Evolutionary conservation across 306 rosid species (phyloP).

Genomic region (Styphnolobium japonicum): DNA sequence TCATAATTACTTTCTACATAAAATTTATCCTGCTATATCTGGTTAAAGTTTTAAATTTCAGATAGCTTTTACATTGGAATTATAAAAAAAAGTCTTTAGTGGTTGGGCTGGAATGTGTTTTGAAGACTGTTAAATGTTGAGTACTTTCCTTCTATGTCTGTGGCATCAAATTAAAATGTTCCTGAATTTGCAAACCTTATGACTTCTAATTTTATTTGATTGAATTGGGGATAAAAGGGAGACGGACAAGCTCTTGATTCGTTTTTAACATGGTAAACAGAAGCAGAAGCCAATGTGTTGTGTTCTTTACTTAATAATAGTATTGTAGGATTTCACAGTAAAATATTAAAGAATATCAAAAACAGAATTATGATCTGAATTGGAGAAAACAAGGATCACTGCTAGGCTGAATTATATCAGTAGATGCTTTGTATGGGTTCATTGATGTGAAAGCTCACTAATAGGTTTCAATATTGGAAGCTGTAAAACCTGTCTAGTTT

Average conservation of each 20-base stretch:
- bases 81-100: not conserved
- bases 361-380: not conserved
- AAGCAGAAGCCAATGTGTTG: not conserved
- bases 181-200: not conserved
- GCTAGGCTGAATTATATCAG: not conserved
- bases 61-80: not conserved
- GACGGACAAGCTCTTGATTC: not conserved
- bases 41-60: constrained; percentile 1
- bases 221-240: not conserved
- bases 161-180: not conserved
- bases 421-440: not conserved
- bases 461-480: not conserved
- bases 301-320: not conserved
- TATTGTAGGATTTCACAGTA: not conserved
- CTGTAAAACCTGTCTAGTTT: not conserved
- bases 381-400: not conserved
- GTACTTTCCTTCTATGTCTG: not conserved
- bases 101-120: not conserved
- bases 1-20: not conserved
- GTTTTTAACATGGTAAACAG: not conserved
- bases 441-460: not conserved
- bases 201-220: not conserved
- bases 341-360: not conserved
- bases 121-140: not conserved
- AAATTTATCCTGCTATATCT: not conserved